A percentile compares a stretch with the other conserved stretches of the same genome.
Conservation (phyloP, 306 rosid genomes). For the Sphenostylis stenocarpa region DNA sequence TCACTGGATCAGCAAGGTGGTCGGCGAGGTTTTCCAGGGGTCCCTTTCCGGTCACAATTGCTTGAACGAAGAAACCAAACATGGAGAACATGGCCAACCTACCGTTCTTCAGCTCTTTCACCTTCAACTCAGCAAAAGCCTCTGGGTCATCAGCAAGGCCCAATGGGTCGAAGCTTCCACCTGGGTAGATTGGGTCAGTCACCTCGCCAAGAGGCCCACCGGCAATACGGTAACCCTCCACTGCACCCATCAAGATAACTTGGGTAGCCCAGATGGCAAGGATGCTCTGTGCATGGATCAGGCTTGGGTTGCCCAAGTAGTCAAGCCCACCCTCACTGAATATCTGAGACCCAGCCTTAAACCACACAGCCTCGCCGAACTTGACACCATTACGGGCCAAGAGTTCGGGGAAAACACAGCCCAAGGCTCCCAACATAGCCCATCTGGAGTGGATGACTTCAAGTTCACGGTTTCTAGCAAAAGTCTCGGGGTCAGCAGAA, state of each 20-base stretch:
- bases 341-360: slow-evolving; percentile 21
- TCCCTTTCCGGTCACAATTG: slow-evolving; percentile 30
- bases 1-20: slow-evolving; percentile 26
- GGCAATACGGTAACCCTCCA: slow-evolving; percentile 35
- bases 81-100: slow-evolving; percentile 31
- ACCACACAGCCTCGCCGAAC: slow-evolving; percentile 23
- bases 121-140: slow-evolving; percentile 33
- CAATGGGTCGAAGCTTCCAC: slow-evolving; percentile 35
- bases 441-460: slow-evolving; percentile 32
- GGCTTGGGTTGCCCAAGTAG: too few relatives aligned
- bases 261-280: slow-evolving; percentile 32
- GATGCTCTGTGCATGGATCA: slow-evolving; percentile 28
- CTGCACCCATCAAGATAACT: slow-evolving; percentile 22
- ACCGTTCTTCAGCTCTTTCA: slow-evolving; percentile 27
- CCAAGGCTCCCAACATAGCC: slow-evolving; percentile 34
- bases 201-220: slow-evolving; percentile 35
- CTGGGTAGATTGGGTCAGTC: slow-evolving; percentile 27
- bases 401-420: slow-evolving; percentile 23
- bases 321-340: too few relatives aligned
- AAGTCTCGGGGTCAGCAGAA: slow-evolving; percentile 34
- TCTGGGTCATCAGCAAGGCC: slow-evolving; percentile 37
- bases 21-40: slow-evolving; percentile 27
- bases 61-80: slow-evolving; percentile 32
- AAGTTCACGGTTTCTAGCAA: slow-evolving; percentile 22
- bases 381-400: slow-evolving; percentile 30